phyloP scores from a whole-genome alignment of 2,329 filamentous ascomycete species.

The Aschersonia sp. region DNA sequence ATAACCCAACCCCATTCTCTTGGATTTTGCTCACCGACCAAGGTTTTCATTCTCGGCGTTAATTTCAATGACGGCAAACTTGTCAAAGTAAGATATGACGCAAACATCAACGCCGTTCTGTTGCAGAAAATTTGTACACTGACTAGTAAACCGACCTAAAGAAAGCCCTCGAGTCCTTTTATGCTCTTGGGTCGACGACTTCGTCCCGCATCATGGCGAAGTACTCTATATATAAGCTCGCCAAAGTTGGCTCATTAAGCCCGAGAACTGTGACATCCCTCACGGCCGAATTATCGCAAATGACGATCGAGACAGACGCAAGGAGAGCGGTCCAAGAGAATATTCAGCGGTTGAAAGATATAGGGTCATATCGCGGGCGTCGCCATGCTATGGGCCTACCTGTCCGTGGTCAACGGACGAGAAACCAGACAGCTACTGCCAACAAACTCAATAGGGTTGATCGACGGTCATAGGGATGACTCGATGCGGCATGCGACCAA shows the following conservation, averaged over 20 bases:
- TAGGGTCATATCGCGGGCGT: conserved; percentile 77
- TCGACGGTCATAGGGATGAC: conserved; percentile 8
- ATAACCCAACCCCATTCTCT: neutral
- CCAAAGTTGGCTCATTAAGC: conserved; percentile 60
- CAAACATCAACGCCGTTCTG: neutral
- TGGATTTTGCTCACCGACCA: neutral
- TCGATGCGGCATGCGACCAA: neutral
- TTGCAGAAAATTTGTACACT: neutral
- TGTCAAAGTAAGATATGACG: conserved; percentile 49
- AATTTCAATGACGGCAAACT: conserved; percentile 75
- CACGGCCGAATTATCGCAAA: conserved; percentile 70
- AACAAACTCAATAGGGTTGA: conserved; percentile 48
- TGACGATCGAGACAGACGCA: conserved; percentile 90
- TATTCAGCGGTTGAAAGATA: conserved; percentile 74
- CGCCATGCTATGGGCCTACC: conserved; percentile 88
- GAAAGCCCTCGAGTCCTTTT: conserved; percentile 74
- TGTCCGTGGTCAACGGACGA: conserved; percentile 78
- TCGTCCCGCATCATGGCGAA: conserved; percentile 72
- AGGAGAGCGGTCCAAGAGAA: conserved; percentile 67
- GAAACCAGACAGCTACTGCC: conserved; percentile 51
- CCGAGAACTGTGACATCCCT: conserved; percentile 68
- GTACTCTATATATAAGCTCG: conserved; percentile 73
- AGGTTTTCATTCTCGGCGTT: conserved; percentile 77
- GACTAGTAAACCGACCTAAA: conserved; percentile 11
- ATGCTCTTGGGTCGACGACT: conserved; percentile 60